phyloP scores from a whole-genome alignment of 1,284 basidiomycete genomes.

The Apiotrichum gracile region DNA sequence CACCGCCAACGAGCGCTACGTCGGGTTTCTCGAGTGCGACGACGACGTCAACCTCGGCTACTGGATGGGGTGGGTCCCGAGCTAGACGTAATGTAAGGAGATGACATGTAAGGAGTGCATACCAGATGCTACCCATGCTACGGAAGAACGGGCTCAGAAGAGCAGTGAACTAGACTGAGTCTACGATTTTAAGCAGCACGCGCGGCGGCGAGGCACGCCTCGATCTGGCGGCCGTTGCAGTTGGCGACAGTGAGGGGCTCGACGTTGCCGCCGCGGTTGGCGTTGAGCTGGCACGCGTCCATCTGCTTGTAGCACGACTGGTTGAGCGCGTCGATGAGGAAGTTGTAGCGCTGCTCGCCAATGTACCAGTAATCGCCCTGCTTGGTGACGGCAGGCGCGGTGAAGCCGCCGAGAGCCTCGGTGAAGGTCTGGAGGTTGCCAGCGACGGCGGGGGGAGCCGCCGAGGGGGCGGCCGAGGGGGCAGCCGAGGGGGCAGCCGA shows the following conservation, averaged over 20 bases:
- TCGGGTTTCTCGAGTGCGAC: neutral
- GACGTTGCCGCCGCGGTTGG: conserved; percentile 21
- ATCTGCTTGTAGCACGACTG: conserved; percentile 28
- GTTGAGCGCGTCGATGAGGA: conserved; percentile 20
- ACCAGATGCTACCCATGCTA: too few species aligned
- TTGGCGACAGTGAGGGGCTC: conserved; percentile 18
- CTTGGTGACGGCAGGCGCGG: conserved; percentile 23
- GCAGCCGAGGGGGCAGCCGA: neutral
- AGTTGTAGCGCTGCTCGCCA: conserved; percentile 18
- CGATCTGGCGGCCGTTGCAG: conserved; percentile 14
- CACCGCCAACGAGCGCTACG: neutral
- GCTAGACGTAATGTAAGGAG: neutral
- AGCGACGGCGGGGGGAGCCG: conserved; percentile 3
- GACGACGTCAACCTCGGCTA: neutral
- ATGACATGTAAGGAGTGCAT: too few species aligned
- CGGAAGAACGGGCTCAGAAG: too few species aligned
- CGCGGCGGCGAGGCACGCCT: neutral
- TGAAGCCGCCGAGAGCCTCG: conserved; percentile 22
- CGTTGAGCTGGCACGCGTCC: conserved; percentile 21
- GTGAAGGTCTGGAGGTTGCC: conserved; percentile 27
- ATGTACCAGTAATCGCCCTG: conserved; percentile 4
- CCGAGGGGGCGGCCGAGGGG: neutral
- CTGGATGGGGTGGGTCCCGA: conserved; percentile 1
- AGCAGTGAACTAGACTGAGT: too few species aligned
- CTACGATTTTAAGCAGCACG: neutral